These are phyloP conservation scores for Phytophthora pistaciae DNA, from an alignment of 352 stramenopile species.

Conservation along the genomic window DNA sequence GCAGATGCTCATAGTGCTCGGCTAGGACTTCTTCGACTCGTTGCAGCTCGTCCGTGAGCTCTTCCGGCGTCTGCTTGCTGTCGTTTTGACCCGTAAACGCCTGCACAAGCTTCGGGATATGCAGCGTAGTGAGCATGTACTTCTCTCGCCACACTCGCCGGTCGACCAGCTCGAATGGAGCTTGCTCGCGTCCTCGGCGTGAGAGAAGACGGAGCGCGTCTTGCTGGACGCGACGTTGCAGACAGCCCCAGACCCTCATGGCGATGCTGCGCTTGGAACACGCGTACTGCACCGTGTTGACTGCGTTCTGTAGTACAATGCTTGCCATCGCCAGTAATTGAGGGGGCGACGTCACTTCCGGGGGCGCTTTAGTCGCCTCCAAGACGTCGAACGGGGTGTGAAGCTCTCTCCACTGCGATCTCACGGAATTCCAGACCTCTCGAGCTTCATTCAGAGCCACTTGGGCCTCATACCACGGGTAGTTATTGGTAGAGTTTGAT, in stretches of 20 bases:
- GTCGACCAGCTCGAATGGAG: conserved; percentile 59
- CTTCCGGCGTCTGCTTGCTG: conserved; percentile 21
- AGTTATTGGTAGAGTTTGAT: conserved; percentile 13
- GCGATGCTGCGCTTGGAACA: conserved; percentile 63
- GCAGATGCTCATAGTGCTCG: conserved; percentile 56
- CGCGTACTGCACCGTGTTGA: conserved; percentile 79
- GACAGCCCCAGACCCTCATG: conserved; percentile 60
- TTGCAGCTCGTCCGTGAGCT: conserved; percentile 41
- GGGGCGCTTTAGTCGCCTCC: conserved; percentile 42
- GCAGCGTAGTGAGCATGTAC: conserved; percentile 67
- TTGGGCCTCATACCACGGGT: conserved; percentile 70
- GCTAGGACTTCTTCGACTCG: conserved; percentile 49
- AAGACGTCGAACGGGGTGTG: conserved; percentile 67
- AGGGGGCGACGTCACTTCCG: conserved; percentile 53
- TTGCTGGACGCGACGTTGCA: conserved; percentile 69
- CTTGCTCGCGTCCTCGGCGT: conserved; percentile 45
- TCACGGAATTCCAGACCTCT: conserved; percentile 54
- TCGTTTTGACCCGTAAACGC: conserved; percentile 26
- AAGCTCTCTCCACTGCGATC: conserved; percentile 68
- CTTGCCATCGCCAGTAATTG: conserved; percentile 65
- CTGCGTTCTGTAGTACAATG: conserved; percentile 69
- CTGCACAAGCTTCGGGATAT: conserved; percentile 45
- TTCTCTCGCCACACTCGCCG: conserved; percentile 62
- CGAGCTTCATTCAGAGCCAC: conserved; percentile 52
- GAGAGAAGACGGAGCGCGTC: conserved; percentile 58